A percentile compares a stretch with the other conserved stretches of the same genome.
Conservation (phyloP, 495 filamentous ascomycete species). For the Aspergillus leporis region DNA sequence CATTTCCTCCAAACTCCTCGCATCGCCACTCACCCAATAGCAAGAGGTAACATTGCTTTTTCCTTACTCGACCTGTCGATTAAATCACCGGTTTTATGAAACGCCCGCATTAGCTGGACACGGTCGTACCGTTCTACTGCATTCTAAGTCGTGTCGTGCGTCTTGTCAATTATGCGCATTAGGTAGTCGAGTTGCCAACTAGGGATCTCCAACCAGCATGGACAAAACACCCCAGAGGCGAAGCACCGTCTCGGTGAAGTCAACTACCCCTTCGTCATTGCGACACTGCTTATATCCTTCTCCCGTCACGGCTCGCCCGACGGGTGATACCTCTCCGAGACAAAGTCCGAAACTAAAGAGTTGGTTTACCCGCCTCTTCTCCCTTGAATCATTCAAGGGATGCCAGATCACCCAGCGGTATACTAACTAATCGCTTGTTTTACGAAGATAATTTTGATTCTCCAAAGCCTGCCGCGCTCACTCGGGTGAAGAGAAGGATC, state of each 20-base stretch:
- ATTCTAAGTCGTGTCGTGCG: constrained; percentile 26
- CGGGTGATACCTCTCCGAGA: constrained; percentile 22
- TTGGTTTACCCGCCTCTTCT: constrained; percentile 20
- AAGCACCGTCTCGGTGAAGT: constrained; percentile 29
- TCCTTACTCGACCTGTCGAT: constrained; percentile 20
- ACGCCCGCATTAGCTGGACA: constrained; percentile 19
- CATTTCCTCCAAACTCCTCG: constrained; percentile 17
- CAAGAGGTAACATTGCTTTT: constrained; percentile 21
- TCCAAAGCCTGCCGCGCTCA: constrained; percentile 36
- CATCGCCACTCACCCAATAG: constrained; percentile 14
- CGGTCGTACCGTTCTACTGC: constrained; percentile 17
- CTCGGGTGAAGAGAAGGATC: constrained; percentile 37
- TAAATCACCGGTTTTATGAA: constrained; percentile 11
- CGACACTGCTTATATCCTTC: constrained; percentile 31
- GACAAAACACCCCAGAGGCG: constrained; percentile 31
- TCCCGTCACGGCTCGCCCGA: constrained; percentile 21
- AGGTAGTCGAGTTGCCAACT: constrained; percentile 5
- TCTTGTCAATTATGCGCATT: constrained; percentile 36
- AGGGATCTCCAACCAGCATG: constrained; percentile 26
- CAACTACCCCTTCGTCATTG: constrained; percentile 26
- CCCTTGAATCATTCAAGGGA: constrained; percentile 13
- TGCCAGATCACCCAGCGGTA: not conserved
- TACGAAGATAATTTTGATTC: constrained; percentile 26
- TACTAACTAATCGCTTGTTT: constrained; percentile 11
- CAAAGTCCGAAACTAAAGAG: constrained; percentile 23